Evolutionary conservation across 2,329 filamentous ascomycete species (phyloP), one percentile per base, ranked within the genome.

Genomic region (Sporothrix pallida): DNA sequence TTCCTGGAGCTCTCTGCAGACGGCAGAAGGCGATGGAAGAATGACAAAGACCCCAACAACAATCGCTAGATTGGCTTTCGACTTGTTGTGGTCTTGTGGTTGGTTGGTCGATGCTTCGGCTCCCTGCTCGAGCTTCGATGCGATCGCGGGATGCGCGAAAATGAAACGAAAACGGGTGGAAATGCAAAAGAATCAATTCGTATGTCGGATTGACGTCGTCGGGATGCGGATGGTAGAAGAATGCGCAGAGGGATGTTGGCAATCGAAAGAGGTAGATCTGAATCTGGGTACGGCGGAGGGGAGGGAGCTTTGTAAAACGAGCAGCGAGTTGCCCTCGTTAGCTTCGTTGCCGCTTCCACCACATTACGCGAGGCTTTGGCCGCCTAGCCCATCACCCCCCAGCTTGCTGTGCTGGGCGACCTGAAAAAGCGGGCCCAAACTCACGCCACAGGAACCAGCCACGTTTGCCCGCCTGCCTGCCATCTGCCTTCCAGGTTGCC

Each of bases 301-400:
- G 62, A 63, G 31, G 74, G 68, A 77, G 76, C 76, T 77, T 76
- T 56, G 75, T 72, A 75, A 75, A 76, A 73, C 72, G 71, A 67
- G 20, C 52, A 71, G 31, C 31, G 31, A 37, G 63, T 65, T 54
- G 68, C 37, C 31, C 58, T 31, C 62, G 52, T 42, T 76, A 78
- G 75, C 77, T 78, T 76, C 71, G 73, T 72, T 71, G 72, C 31
- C 68, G 58, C 71, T 72, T 62, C 73, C 70, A 48, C 74, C 75
- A 74, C 75, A 78, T 80, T 79, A 81, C 80, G 80, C 80, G 80
- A 81, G 80, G 78, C 80, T 80, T 78, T 81, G 80, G 67, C 80
- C 80, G 80, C 80, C 80, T 82, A 77, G 77, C 76, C 67, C 31
- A 37, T 37, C 31, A 37, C 31, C 74, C 54, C 56, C 58, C 58